These are phyloP conservation scores for Trichoderma sp. DNA, from an alignment of 2,329 filamentous ascomycete genomes.

Conservation along the genomic window DNA sequence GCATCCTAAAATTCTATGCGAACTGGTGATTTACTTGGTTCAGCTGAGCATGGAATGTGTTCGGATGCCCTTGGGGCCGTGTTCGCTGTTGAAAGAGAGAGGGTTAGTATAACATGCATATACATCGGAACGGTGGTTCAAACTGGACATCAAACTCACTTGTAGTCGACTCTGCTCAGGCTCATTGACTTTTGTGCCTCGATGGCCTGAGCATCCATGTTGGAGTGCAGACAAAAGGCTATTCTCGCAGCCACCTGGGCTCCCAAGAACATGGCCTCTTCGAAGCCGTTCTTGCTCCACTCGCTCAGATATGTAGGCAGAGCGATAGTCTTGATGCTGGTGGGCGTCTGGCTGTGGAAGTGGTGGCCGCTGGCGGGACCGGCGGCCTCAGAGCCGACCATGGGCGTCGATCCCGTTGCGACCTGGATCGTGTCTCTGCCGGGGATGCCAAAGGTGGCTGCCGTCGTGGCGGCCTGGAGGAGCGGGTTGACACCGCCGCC, in stretches of 20 bases:
- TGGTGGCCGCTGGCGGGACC: conserved; percentile 45
- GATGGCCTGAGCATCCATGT: conserved; percentile 50
- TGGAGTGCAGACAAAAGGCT: conserved; percentile 56
- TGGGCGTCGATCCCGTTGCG: conserved; percentile 36
- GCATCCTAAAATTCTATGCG: background rate
- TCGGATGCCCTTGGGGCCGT: conserved; percentile 54
- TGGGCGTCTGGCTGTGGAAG: conserved; percentile 71
- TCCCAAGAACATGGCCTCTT: conserved; percentile 84
- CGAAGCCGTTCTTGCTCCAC: conserved; percentile 77
- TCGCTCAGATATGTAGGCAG: conserved; percentile 85
- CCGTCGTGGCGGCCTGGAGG: conserved; percentile 84
- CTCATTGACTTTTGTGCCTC: conserved; percentile 58
- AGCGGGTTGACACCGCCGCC: conserved; percentile 78
- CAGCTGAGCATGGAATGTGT: conserved; percentile 53
- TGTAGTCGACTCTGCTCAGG: conserved; percentile 58
- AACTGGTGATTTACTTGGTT: background rate
- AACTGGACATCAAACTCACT: conserved; percentile 43
- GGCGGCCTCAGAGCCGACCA: conserved; percentile 41
- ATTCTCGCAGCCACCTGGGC: conserved; percentile 76
- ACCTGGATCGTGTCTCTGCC: conserved; percentile 40
- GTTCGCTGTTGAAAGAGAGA: conserved; percentile 40
- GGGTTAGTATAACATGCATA: background rate
- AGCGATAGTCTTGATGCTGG: conserved; percentile 73
- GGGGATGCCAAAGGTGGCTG: conserved; percentile 53
- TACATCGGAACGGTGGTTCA: background rate